Conservation (phyloP, 2,329 filamentous ascomycete species). For the Penicillium nordicum region DNA sequence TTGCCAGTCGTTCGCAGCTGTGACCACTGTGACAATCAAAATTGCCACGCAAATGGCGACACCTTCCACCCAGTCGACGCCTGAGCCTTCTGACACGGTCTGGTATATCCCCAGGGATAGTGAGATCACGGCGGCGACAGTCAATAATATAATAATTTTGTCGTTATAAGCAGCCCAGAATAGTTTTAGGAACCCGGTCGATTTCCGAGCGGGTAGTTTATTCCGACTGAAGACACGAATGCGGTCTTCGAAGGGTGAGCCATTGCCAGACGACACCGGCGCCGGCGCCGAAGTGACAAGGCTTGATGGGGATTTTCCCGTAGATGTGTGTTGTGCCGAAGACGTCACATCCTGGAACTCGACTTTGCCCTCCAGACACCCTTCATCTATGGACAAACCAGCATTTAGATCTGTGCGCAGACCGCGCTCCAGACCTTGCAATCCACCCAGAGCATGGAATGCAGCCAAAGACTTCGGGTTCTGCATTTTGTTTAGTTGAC, state of each 20-base stretch:
- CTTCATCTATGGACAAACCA: constrained; percentile 76
- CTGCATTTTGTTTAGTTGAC: constrained; percentile 80
- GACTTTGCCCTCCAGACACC: constrained; percentile 60
- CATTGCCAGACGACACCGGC: constrained; percentile 12
- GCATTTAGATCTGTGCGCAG: constrained; percentile 67
- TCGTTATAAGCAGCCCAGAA: constrained; percentile 71
- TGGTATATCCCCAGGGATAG: constrained; percentile 68
- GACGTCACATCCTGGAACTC: constrained; percentile 67
- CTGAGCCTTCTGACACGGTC: constrained; percentile 51
- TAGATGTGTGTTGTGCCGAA: constrained; percentile 17
- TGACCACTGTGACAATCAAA: constrained; percentile 61
- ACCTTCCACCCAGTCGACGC: constrained; percentile 64
- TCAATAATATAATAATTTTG: constrained; percentile 68
- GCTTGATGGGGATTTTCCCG: constrained; percentile 9
- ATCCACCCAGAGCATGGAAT: constrained; percentile 75
- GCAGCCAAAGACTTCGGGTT: constrained; percentile 84
- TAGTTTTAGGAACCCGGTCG: constrained; percentile 57
- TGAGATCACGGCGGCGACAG: constrained; percentile 65
- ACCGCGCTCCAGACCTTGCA: constrained; percentile 74
- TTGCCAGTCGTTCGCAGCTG: constrained; percentile 64
- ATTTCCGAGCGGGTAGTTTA: constrained; percentile 60
- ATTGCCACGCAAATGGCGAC: constrained; percentile 65
- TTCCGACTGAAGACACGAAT: constrained; percentile 60
- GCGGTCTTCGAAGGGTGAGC: constrained; percentile 52
- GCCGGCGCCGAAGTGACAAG: not conserved